Base-by-base conservation (phyloP, 257 asterid genomes). In the Solanum tacnaense region DNA sequence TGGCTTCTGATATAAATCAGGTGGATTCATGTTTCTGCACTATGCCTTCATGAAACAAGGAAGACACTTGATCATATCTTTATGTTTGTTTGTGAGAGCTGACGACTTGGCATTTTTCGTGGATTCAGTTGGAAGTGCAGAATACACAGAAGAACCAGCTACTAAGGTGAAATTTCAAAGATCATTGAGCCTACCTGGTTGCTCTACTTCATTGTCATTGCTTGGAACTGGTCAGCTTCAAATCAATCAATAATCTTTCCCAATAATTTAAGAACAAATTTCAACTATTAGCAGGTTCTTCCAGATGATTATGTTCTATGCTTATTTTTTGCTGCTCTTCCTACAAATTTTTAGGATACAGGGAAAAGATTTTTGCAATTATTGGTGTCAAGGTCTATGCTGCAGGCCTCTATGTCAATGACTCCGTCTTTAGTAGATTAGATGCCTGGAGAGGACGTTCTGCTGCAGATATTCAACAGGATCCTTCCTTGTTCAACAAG, bases 311-410 rank as follows among this genome's bases (percentile, higher is more conserved):
- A 87, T 68, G 44, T 79, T 32, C 39, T 85, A 9, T 84, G 16
- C 87, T 89, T 18, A 76, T 91, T 21, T 87, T 73, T 89, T 71
- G 35, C 13, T 68, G 34, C 72, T 73, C 13, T 78, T 91, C 87
- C 71, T 31, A 21, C 78, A 89, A 79, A 84, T 88, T 35, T 89
- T 35, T 89, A 96, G 98, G 99, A 86, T 94, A 94, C 92, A 93
- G 98, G 88, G 98, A 96, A 89, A 96, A 93, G 91, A 93, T 96
- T 11, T 94, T 96, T 78, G 98, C 98, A 31, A 94, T 95, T 87
- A 93, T 96, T 29, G 98, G 98, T 85, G 98, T 95, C 82, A 96
- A 95, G 92, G 98, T 96, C 87, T 96, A 96, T 88, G 98, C 98
- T 88, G 98, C 94, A 12, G 99, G 98, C 49, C 91, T 95, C 36